Base-by-base conservation (phyloP, 495 filamentous ascomycete species). In the Hyaloscypha hepaticicola region DNA sequence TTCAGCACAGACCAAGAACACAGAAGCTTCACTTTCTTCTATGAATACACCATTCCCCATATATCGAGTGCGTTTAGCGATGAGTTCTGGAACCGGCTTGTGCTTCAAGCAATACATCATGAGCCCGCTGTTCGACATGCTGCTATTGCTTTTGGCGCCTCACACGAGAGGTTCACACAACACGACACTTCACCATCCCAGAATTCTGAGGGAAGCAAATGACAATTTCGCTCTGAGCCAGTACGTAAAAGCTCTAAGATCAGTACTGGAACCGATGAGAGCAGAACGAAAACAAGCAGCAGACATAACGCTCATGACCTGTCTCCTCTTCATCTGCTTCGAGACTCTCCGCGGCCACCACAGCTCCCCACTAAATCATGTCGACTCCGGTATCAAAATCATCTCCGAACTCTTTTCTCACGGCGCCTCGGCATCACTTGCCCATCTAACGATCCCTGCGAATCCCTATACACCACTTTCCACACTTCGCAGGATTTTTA, bases 11-110 rank as follows among this genome's bases (percentile, higher is more conserved):
- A 66, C n/a, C 53, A 58, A 50, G 62, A 58, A n/a, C 38, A 45
- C 53, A 19, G 62, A 1, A 58, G 25, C 19, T 65, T 80, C 41
- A 68, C 73, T 64, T 80, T 75, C 71, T 85, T 84, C 59, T 73
- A 69, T 19, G 50, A 55, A 9, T 72, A 75, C 21, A 83, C 77
- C 7, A 62, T 67, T 4, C 66, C 70, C 19, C 79, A 79, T 28
- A 63, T 86, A 19, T 77, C 75, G 11, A 78, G 80, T 8, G 65
- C 69, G n/a, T 85, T 83, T 66, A 69, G 69, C 55, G 78, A 74
- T 5, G 63, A 48, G 0, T 78, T 84, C 31, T 84, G 82, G 83
- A 69, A 77, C 14, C 72, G 62, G 5, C 71, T 83, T 12, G 56
- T 85, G 4, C 69, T 82, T n/a, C 64, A 62, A 52, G 59, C 41